phyloP scores from a whole-genome alignment of 345 rosid genomes.

The Iberis pinnata region DNA sequence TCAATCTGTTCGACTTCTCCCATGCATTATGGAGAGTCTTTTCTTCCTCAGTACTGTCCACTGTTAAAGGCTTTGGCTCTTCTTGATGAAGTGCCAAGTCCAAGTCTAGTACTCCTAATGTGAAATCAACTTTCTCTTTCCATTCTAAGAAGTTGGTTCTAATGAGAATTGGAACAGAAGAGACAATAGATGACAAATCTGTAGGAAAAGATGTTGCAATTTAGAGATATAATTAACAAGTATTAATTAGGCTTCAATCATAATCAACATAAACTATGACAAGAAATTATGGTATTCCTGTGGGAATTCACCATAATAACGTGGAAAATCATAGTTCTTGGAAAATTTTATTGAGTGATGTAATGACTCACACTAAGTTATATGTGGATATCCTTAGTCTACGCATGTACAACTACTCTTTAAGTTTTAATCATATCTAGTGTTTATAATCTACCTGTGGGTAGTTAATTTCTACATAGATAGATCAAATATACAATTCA shows the following conservation, averaged over 20 bases:
- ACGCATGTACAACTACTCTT: neutral
- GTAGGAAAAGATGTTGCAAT: neutral
- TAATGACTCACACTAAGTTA: neutral
- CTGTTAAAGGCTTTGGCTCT: neutral
- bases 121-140: conserved; percentile 7
- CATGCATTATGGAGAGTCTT: neutral
- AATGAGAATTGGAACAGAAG: neutral
- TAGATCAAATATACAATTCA: too few species aligned
- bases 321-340: neutral
- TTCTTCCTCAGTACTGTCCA: neutral
- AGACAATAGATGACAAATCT: neutral
- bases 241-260: neutral
- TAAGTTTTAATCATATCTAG: neutral
- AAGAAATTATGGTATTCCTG: neutral
- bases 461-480: neutral
- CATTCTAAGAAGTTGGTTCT: conserved; percentile 6
- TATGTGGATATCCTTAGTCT: neutral
- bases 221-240: neutral
- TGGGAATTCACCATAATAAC: neutral
- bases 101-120: neutral
- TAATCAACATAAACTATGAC: neutral
- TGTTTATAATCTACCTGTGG: neutral
- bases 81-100: conserved; percentile 2
- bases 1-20: conserved; percentile 1
- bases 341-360: too few species aligned